These are phyloP conservation scores for Diaporthe humulicola DNA, from an alignment of 2,329 filamentous ascomycete species.

Conservation along the genomic window DNA sequence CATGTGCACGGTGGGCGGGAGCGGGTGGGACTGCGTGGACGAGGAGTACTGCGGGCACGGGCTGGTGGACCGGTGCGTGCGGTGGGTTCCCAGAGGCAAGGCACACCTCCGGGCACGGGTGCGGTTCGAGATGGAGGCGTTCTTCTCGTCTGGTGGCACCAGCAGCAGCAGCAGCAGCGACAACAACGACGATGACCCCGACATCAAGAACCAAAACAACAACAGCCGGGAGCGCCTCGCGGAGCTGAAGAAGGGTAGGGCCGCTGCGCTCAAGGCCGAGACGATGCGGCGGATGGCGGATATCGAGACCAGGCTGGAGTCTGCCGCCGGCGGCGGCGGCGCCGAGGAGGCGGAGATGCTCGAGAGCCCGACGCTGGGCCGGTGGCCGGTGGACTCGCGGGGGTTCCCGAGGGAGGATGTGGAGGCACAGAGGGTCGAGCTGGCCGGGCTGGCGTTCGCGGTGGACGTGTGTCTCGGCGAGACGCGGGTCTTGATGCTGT, in stretches of 20 bases:
- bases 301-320: background rate
- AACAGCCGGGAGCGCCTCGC: conserved; percentile 3
- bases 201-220: background rate
- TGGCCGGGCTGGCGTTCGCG: conserved; percentile 16
- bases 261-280: conserved; percentile 2
- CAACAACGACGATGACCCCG: background rate
- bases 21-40: conserved; percentile 27
- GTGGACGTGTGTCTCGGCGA: conserved; percentile 24
- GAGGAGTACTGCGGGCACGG: conserved; percentile 34
- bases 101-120: conserved; percentile 6
- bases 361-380: conserved; percentile 32
- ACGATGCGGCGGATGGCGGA: conserved; percentile 1
- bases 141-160: background rate
- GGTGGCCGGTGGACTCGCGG: background rate
- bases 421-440: background rate
- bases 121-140: conserved; percentile 17
- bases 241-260: conserved; percentile 12
- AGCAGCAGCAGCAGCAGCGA: background rate
- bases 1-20: conserved; percentile 5
- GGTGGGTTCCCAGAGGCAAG: background rate
- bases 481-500: conserved; percentile 24
- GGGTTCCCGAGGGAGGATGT: conserved; percentile 28
- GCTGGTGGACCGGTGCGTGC: conserved; percentile 28
- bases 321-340: background rate
- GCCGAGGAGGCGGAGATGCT: conserved; percentile 27